A percentile compares a stretch with the other conserved stretches of the same genome.
These are phyloP conservation scores for Pseudocercospora pini-densiflorae DNA, from an alignment of 2,329 filamentous ascomycete genomes.

Conservation along the genomic window DNA sequence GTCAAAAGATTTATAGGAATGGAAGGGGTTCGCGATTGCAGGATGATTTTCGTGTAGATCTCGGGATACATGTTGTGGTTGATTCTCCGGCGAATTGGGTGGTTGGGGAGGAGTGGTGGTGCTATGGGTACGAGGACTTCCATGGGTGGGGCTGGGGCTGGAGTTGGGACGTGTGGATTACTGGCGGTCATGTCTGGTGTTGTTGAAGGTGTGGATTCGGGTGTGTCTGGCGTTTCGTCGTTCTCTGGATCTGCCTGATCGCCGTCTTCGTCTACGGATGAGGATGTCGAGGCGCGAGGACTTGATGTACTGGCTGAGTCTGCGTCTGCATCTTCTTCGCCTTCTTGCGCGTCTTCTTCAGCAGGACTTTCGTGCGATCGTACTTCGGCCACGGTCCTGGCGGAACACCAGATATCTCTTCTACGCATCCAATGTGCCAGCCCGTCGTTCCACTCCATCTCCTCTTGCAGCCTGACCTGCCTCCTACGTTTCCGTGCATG, in stretches of 20 bases:
- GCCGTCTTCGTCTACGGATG: conserved; percentile 12
- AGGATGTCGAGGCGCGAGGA: conserved; percentile 47
- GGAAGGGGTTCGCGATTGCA: conserved; percentile 77
- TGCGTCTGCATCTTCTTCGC: not conserved
- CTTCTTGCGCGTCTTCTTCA: not conserved
- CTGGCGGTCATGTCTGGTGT: conserved; percentile 18
- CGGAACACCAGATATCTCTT: conserved; percentile 85
- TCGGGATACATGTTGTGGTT: conserved; percentile 73
- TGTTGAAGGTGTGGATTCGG: conserved; percentile 26
- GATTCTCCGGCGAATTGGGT: conserved; percentile 79
- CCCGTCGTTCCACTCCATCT: conserved; percentile 74
- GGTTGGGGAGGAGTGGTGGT: conserved; percentile 73
- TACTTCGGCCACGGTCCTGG: conserved; percentile 46
- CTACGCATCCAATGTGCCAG: conserved; percentile 77
- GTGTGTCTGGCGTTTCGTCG: conserved; percentile 18
- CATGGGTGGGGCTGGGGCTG: conserved; percentile 16
- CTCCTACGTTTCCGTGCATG: conserved; percentile 44
- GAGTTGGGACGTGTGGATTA: conserved; percentile 1
- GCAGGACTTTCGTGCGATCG: conserved; percentile 13
- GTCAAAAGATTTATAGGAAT: conserved; percentile 87
- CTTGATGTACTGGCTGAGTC: conserved; percentile 22
- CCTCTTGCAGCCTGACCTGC: conserved; percentile 43
- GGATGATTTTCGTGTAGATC: conserved; percentile 87
- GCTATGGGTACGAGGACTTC: conserved; percentile 69
- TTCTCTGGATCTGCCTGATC: not conserved